These are phyloP conservation scores for Cucurbita argyrosperma DNA, from an alignment of 306 rosid species.

Conservation along the genomic window DNA sequence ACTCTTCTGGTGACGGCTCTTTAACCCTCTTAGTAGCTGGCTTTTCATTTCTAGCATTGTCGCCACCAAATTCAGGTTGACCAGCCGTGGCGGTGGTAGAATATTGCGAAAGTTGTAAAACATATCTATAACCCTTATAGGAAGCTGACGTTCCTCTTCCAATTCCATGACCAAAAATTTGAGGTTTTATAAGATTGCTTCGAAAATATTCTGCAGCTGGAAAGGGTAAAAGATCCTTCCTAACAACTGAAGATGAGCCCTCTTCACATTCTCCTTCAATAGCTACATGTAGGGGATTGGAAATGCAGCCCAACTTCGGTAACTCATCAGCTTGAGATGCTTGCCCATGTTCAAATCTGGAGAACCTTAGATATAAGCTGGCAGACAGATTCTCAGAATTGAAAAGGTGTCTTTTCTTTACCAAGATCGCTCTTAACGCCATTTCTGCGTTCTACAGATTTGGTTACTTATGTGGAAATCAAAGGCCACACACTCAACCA, in stretches of 20 bases:
- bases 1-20: conserved; percentile 86
- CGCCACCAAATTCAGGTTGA: conserved; percentile 17
- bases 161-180: conserved; percentile 6
- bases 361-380: conserved; percentile 21
- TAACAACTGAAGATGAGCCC: conserved; percentile 5
- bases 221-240: conserved; percentile 1
- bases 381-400: conserved; percentile 17
- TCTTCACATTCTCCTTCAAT: background rate
- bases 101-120: conserved; percentile 25
- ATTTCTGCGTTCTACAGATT: conserved; percentile 14
- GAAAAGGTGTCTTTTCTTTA: conserved; percentile 30
- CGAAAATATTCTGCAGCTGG: conserved; percentile 12
- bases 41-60: conserved; percentile 21
- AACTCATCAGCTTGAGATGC: conserved; percentile 1
- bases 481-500: background rate
- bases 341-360: conserved; percentile 14
- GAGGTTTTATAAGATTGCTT: background rate
- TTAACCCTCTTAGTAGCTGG: conserved; percentile 34
- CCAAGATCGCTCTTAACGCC: conserved; percentile 53
- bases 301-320: background rate
- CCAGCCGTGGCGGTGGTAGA: conserved; percentile 38
- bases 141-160: conserved; percentile 9
- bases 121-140: conserved; percentile 19
- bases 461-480: background rate
- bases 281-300: background rate